Evolutionary conservation across 2,329 filamentous ascomycete species (phyloP).

Genomic region (Aspergillus sp.): DNA sequence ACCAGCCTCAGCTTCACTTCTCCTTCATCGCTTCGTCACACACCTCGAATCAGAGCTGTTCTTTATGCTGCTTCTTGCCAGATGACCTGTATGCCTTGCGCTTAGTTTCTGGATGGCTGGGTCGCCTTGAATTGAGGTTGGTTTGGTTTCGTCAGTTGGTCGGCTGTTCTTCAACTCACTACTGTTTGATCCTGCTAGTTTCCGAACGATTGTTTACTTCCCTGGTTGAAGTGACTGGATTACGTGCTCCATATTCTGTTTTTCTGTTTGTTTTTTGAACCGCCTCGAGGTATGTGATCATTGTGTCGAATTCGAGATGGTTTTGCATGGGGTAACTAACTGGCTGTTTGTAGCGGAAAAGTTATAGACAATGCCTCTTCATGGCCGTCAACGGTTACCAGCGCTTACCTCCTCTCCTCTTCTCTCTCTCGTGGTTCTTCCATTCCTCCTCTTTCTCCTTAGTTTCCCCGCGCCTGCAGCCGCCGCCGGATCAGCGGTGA

Average conservation of each 20-base stretch:
- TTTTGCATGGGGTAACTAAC: constrained; percentile 2
- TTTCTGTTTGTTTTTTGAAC: neutral
- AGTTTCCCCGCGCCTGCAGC: constrained; percentile 50
- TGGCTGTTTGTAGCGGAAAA: constrained; percentile 11
- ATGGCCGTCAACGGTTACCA: constrained; percentile 19
- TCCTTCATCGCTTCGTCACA: neutral
- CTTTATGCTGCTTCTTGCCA: constrained; percentile 19
- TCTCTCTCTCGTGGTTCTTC: constrained; percentile 40
- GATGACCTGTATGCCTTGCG: constrained; percentile 23
- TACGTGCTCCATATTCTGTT: neutral
- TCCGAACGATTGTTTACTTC: constrained; percentile 7
- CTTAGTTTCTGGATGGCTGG: constrained; percentile 21
- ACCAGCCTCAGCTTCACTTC: constrained; percentile 5
- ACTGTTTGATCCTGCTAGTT: constrained; percentile 4
- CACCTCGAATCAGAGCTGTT: too few species aligned
- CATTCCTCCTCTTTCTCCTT: constrained; percentile 45
- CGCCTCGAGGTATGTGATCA: neutral
- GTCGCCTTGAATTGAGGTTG: constrained; percentile 4
- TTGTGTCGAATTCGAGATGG: neutral
- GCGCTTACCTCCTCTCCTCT: constrained; percentile 20
- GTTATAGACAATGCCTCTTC: constrained; percentile 25
- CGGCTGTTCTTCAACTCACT: neutral
- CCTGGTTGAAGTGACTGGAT: neutral
- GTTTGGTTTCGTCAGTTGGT: neutral
- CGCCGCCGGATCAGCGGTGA: constrained; percentile 63